phyloP scores from a whole-genome alignment of 192 early-diverging fungal genomes.

The Coemansia sp. region DNA sequence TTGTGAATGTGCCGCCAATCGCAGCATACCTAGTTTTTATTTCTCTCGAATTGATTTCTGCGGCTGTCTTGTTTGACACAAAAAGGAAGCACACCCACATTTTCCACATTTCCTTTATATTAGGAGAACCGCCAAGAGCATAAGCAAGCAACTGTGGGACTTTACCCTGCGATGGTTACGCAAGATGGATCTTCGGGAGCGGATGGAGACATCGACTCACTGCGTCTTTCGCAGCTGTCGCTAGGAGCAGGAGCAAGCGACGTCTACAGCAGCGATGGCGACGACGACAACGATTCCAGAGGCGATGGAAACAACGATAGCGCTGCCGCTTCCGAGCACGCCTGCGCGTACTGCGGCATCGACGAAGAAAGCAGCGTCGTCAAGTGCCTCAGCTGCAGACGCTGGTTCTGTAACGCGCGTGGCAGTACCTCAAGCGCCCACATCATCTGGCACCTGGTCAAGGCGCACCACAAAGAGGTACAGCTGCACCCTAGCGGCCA shows the following conservation, averaged over 20 bases:
- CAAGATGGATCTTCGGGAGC: neutral
- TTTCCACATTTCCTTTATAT: neutral
- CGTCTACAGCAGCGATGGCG: constrained; percentile 44
- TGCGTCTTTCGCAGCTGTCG: constrained; percentile 37
- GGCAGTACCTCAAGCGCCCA: constrained; percentile 90
- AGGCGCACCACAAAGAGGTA: constrained; percentile 93
- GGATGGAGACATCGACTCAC: constrained; percentile 24
- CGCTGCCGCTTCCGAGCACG: constrained; percentile 70
- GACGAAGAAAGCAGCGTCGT: constrained; percentile 84
- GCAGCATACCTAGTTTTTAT: neutral
- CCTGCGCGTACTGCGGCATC: constrained; percentile 93
- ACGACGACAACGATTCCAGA: constrained; percentile 15
- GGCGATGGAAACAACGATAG: constrained; percentile 32
- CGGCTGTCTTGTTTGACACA: neutral
- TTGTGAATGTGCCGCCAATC: neutral
- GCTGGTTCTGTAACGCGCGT: constrained; percentile 97
- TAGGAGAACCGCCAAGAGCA: neutral
- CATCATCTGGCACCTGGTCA: constrained; percentile 92
- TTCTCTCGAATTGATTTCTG: neutral
- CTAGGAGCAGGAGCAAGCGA: constrained; percentile 16
- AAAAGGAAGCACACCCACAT: neutral
- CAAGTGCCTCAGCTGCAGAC: constrained; percentile 88
- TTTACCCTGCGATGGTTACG: constrained; percentile 5
- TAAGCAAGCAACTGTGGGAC: neutral
- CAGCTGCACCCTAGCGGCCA: constrained; percentile 88